phyloP scores from a whole-genome alignment of 2,329 filamentous ascomycete species.

The Biscogniauxia sp. region DNA sequence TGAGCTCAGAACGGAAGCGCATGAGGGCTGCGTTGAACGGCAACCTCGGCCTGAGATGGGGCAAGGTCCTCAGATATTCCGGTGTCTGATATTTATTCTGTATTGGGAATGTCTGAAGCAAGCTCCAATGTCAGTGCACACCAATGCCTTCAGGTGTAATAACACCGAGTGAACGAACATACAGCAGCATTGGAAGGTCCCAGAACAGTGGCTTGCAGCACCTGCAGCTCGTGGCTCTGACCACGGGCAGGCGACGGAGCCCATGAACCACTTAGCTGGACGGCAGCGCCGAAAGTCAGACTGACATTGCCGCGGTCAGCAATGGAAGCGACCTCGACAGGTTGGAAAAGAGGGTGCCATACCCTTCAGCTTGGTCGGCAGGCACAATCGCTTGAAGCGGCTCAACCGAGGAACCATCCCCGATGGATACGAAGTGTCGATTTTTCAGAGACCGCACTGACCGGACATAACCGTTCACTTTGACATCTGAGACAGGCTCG shows the following conservation, averaged over 20 bases:
- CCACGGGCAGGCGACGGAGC: constrained; percentile 63
- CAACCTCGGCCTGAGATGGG: constrained; percentile 80
- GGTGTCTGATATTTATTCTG: constrained; percentile 94
- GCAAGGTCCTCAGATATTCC: constrained; percentile 84
- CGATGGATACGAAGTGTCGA: constrained; percentile 77
- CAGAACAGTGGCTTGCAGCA: constrained; percentile 64
- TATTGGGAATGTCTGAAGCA: constrained; percentile 74
- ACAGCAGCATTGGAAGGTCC: constrained; percentile 79
- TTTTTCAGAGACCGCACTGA: constrained; percentile 85
- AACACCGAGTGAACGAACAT: constrained; percentile 34
- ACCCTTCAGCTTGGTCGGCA: constrained; percentile 71
- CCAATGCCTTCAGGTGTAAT: constrained; percentile 4
- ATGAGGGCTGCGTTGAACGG: constrained; percentile 78
- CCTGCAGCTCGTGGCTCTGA: constrained; percentile 80
- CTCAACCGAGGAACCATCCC: constrained; percentile 80
- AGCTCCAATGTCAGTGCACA: constrained; percentile 21
- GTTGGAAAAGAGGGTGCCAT: constrained; percentile 35
- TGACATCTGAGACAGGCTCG: constrained; percentile 46
- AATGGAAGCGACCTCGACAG: constrained; percentile 13
- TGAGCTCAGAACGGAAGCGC: constrained; percentile 77
- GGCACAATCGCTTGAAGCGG: constrained; percentile 79
- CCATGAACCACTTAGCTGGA: constrained; percentile 78
- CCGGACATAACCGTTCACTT: constrained; percentile 75
- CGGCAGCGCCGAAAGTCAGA: constrained; percentile 76
- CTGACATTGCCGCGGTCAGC: constrained; percentile 46